Base-by-base conservation (phyloP, 2,329 filamentous ascomycete species). In the Alternaria burnsii region DNA sequence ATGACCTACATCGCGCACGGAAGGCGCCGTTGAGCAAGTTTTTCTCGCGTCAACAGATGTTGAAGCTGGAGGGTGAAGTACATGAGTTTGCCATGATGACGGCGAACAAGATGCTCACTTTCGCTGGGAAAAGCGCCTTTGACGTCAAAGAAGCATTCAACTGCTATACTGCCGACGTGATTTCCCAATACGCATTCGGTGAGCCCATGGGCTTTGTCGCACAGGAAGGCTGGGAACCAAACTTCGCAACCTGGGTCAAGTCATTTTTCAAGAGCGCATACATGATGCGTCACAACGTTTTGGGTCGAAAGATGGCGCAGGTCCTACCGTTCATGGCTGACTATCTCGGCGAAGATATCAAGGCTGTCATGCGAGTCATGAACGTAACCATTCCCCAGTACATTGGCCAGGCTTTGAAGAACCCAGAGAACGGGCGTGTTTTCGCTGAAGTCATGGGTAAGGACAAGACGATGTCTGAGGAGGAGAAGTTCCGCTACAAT, bases 11-110 rank as follows among this genome's bases (percentile, higher is more conserved):
- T 62, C 73, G 72, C 18, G 43, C 63, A 11, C 70, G 77, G 26
- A 71, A 72, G 41, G 66, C 63, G 5, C 71, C 78, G 2, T 55
- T 80, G 14, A 74, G 70, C 55, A 73, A 71, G 9, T 80, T 78
- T 68, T 79, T 80, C 59, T 78, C 76, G 10, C 72, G 65, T 42
- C 68, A 70, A 46, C 70, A 73, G 46, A 71, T 73, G 61, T 54
- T 71, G 38, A 73, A 70, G 47, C 54, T 76, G 30, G 65, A 71
- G 50, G 59, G 63, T 60, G 67, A 68, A 52, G 61, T 71, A 60
- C 54, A 67, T 26, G 62, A 69, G 18, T 67, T 69, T 62, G 66
- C 61, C 30, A 32, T 58, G 32, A 58, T 66, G 62, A 62, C 63
- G 11, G 48, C 61, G 20, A 51, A 66, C 55, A 68, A 65, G 38